These are phyloP conservation scores for Spergularia bocconei DNA, from an alignment of 148 eudicot species.

Conservation along the genomic window DNA sequence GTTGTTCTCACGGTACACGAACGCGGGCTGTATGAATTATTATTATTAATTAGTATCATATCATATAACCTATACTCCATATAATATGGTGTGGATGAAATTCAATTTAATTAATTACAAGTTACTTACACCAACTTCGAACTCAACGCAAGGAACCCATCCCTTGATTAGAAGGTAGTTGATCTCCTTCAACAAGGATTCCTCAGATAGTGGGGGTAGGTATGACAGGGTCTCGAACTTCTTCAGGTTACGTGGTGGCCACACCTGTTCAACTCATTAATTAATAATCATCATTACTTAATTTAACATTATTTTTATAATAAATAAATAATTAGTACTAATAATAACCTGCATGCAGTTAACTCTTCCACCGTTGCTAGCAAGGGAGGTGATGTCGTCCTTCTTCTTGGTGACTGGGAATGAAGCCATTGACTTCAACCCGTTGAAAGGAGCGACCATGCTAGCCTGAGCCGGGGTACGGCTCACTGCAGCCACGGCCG, in stretches of 20 bases:
- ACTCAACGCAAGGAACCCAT: constrained; percentile 77
- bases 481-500: constrained; percentile 32
- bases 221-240: no score
- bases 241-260: no score
- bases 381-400: constrained; percentile 34
- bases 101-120: no score
- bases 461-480: constrained; percentile 38
- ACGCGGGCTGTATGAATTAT: constrained; percentile 44
- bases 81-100: no score
- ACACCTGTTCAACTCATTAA: neutral
- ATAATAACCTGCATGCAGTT: constrained; percentile 49
- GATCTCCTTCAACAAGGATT: no score
- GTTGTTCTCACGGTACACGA: constrained; percentile 55
- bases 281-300: no score
- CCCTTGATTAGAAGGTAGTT: constrained; percentile 10
- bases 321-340: no score
- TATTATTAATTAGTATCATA: neutral
- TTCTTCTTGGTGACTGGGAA: constrained; percentile 43
- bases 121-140: constrained; percentile 37
- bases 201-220: no score
- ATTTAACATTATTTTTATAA: no score
- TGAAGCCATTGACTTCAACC: constrained; percentile 34
- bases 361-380: constrained; percentile 51
- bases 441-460: constrained; percentile 51
- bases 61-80: no score